Evolutionary conservation across 164 flowering plant species (phyloP).

Genomic region (Magnolia officinalis): DNA sequence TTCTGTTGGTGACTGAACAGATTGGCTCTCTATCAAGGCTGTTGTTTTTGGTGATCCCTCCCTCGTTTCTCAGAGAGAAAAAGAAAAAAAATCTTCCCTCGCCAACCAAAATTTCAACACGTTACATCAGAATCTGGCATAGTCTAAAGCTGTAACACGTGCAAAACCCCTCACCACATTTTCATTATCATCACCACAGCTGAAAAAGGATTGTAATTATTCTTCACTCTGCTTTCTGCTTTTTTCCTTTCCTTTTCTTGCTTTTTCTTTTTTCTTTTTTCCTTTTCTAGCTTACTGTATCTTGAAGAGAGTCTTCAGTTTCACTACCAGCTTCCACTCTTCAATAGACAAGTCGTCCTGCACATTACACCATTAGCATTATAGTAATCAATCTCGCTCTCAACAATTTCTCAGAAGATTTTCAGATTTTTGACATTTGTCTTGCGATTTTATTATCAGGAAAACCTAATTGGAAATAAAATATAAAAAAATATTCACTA

Average conservation of each 20-base stretch:
- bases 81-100: not conserved
- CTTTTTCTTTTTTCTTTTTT: no score
- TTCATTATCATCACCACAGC: not conserved
- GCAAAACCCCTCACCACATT: not conserved
- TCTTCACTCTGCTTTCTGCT: not conserved
- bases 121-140: not conserved
- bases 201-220: not conserved
- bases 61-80: not conserved
- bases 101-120: not conserved
- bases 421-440: no score
- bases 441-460: no score
- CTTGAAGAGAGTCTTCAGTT: slow-evolving; percentile 59
- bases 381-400: not conserved
- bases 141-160: no score
- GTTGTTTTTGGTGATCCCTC: not conserved
- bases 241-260: no score
- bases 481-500: no score
- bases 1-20: not conserved
- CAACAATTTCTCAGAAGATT: no score
- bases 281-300: slow-evolving; percentile 40
- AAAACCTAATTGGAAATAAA: no score
- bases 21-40: no score
- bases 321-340: slow-evolving; percentile 73
- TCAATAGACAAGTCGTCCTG: slow-evolving; percentile 73
- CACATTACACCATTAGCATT: not conserved